phyloP scores from a whole-genome alignment of 2,329 filamentous ascomycete genomes.

The Aspergillus novofumigatus region DNA sequence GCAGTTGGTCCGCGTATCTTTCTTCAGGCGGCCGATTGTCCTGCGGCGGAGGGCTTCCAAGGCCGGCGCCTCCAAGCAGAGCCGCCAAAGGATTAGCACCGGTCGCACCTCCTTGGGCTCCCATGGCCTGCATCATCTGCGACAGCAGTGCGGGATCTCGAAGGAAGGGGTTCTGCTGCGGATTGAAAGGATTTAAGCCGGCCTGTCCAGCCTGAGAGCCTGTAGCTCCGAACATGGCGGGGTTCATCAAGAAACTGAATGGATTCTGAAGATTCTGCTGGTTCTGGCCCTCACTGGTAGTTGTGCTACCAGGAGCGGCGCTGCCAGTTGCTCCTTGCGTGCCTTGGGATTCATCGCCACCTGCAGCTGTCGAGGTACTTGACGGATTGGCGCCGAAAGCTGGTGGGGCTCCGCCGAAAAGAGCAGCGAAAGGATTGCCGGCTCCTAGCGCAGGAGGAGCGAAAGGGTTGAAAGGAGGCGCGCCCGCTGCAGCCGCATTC shows the following conservation, averaged over 20 bases:
- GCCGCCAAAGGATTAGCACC: slow-evolving; percentile 43
- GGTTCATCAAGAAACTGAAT: slow-evolving; percentile 62
- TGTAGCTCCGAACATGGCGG: slow-evolving; percentile 33
- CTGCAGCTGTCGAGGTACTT: slow-evolving; percentile 28
- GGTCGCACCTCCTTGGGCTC: slow-evolving; percentile 34
- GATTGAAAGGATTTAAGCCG: slow-evolving; percentile 45
- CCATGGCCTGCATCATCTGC: slow-evolving; percentile 52
- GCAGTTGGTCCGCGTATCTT: slow-evolving; percentile 80
- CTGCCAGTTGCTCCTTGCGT: slow-evolving; percentile 28
- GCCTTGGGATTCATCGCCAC: slow-evolving; percentile 25
- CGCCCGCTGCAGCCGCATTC: slow-evolving; percentile 36
- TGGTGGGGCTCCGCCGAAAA: slow-evolving; percentile 46
- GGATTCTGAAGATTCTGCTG: slow-evolving; percentile 55
- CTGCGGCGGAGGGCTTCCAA: slow-evolving; percentile 51
- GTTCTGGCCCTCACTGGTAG: slow-evolving; percentile 29
- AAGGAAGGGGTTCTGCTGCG: slow-evolving; percentile 52
- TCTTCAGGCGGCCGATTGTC: slow-evolving; percentile 93
- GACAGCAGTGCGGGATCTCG: slow-evolving; percentile 57
- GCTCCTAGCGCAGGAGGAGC: slow-evolving; percentile 20
- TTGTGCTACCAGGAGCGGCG: slow-evolving; percentile 24
- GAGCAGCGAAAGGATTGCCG: slow-evolving; percentile 59
- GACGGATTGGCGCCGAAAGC: slow-evolving; percentile 25
- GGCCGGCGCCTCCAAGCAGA: slow-evolving; percentile 51
- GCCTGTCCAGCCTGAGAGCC: slow-evolving; percentile 33
- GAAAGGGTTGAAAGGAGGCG: slow-evolving; percentile 30